Evolutionary conservation across 768 basidiomycete species (phyloP), one percentile per base, ranked within the genome.

Genomic region (Calocybe cyanea): DNA sequence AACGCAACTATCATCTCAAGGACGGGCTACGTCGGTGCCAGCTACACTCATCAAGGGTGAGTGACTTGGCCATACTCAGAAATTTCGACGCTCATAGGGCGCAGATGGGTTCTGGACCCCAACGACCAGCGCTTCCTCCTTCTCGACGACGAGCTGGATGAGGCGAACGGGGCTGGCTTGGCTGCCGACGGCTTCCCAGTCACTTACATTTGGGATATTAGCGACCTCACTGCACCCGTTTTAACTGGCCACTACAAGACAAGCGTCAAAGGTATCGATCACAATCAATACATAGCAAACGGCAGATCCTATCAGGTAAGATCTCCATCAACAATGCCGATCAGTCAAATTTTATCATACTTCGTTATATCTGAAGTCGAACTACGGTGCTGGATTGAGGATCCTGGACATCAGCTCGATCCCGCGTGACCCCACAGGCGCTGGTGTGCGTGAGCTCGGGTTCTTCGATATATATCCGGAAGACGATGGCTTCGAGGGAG

Each of bases 121-220:
- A 42, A 50, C 20, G 45, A 59, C 38, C 63, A 65, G 50, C 36
- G 41, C 15, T 65, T 58, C 49, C 53, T 63, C 21, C 48, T 63
- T 20, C 49, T 63, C 14, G 59, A 65, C 39, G 63, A 65, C 33
- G 63, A 65, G 36, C 38, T 52, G 34, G 63, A 63, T 32, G 62
- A 63, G 46, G 40, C 43, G 25, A 32, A 50, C 31, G 32, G 32
- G 11, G 48, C 43, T 17, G 56, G 56, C 11, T 45, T 49, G 35
- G 62, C 62, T 28, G 43, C 51, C 38, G 55, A 63, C 45, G 45
- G 51, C 28, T 46, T 51, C 37, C 54, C 57, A 5, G 57, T 59
- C 37, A 61, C 63, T 3, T 62, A 61, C 49, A 62, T 65, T 42
- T 65, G 63, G 63, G 58, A 65, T 43, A 59, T 65, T 49, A 48